Percentiles rank a stretch among this genome's conserved stretches.
Conservation (phyloP, 2,329 filamentous ascomycete genomes). For the Purpureocillium lavendulum region DNA sequence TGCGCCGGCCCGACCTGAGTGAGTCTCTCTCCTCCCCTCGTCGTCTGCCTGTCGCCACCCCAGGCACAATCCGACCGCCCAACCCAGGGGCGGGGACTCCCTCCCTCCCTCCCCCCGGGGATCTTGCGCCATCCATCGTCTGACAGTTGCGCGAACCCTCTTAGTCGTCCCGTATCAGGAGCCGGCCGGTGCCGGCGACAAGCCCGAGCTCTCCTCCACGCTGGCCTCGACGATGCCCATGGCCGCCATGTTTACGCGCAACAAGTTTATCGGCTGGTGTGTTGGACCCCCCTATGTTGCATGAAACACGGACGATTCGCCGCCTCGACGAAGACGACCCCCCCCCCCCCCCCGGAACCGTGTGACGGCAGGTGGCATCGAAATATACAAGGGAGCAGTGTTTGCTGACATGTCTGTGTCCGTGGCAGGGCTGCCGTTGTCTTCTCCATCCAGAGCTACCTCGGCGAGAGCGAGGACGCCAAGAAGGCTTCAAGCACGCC, state of each 20-base stretch:
- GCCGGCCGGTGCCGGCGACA: slow-evolving; percentile 55
- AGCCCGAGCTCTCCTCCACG: slow-evolving; percentile 64
- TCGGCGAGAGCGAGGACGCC: slow-evolving; percentile 63
- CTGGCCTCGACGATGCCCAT: slow-evolving; percentile 77
- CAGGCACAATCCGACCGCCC: too few species aligned
- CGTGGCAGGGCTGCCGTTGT: slow-evolving; percentile 63
- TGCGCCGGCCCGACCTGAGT: slow-evolving; percentile 37
- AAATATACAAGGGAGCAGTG: neutral
- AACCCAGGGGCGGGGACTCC: neutral
- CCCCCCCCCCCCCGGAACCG: neutral
- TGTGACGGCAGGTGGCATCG: neutral
- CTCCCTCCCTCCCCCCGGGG: too few species aligned
- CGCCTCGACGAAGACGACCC: neutral
- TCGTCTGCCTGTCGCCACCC: too few species aligned
- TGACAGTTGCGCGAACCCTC: neutral
- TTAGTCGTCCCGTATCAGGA: slow-evolving; percentile 84
- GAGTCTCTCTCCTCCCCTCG: slow-evolving; percentile 9
- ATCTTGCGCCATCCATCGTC: too few species aligned
- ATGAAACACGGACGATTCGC: too few species aligned
- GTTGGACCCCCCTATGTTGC: slow-evolving; percentile 11
- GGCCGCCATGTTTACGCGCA: slow-evolving; percentile 91
- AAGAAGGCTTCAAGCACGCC: slow-evolving; percentile 61
- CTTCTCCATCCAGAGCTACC: slow-evolving; percentile 68
- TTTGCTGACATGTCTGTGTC: too few species aligned
- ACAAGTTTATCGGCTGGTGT: slow-evolving; percentile 67